Base-by-base conservation (phyloP, 2,329 filamentous ascomycete species). In the Aspergillus costaricaensis region DNA sequence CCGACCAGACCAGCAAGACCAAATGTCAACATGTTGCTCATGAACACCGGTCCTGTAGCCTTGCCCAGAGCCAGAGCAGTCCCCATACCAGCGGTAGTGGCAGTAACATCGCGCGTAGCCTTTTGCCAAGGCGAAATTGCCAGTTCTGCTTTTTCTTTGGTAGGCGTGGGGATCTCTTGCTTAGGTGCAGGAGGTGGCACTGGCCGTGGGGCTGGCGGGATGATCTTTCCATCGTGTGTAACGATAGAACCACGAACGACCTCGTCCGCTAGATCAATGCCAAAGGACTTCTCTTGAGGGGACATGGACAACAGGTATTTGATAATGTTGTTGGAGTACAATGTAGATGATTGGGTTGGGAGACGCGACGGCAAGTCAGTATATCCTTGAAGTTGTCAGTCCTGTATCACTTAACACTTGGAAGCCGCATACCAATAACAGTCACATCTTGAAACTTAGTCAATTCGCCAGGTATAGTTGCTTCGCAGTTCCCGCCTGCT, bases 301-400 rank as follows among this genome's bases (percentile, higher is more conserved):
- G 87, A 77, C 82, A 96, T 91, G 0, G 92, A 95, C 9, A 96
- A 82, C 27, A 96, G 80, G 59, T 93, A 90, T 72, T 96, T 96
- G 66, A 89, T 92, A 69, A 96, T 93, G 72, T 96, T 96, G 83
- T 96, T 96, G 2, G 91, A 95, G 76, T 96, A 96, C 19, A 96
- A 80, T 0, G 91, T 96, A 0, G 92, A 96, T 0, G 92, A 91
- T 74, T 96, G 92, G 0, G 92, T 96, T 0, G 92, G 91, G 2
- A 96, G 82, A 49, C 92, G 86, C 32, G 92, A 96, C 0, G 92
- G 92, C 27, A 96, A 82, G 76, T 96, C 92, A 47, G 92, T 96
- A 74, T 96, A 96, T 36, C 90, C 85, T 87, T 50, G 19, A 27
- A 15, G 12, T 21, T 44, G 27, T 61, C 17, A 55, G 51, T 38